Evolutionary conservation across 108 stramenopile species (phyloP), one percentile per base, ranked within the genome.

Genomic region (Nitzschia sp.): DNA sequence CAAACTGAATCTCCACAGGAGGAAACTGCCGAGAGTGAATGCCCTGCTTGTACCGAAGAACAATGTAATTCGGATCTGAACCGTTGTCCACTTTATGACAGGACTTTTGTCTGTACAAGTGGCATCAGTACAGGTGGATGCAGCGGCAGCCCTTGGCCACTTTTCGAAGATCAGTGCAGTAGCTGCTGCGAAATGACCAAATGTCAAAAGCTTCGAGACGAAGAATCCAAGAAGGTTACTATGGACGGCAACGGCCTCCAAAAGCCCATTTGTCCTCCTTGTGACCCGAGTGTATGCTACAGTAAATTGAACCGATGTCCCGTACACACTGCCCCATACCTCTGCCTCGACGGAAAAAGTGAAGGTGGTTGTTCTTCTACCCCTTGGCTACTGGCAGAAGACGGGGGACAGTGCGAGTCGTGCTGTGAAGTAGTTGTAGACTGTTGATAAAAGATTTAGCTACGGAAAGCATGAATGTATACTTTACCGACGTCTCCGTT

Each of bases 111-210:
- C n/a, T 91, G 90, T 53, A 81, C 71, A 11, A 65, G 76, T 21
- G 90, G 90, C 29, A 17, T 72, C 8, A 82, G 62, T 48, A 75
- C 41, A 40, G 83, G 85, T 43, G 90, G 90, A 17, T 91, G 90
- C 59, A 67, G 72, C 37, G 56, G 75, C 41, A 51, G 39, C 6
- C 79, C 79, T 17, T 91, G 90, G 90, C 17, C 38, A 22, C 24
- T 57, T 19, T 61, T 65, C 19, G 53, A 72, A 40, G 46, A 64
- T 14, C 72, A 77, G 19, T 88, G 87, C 53, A 38, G 41, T 48
- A 65, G 59, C 39, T 88, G 87, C 48, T 88, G 84, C 59, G 87
- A 88, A 55, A 70, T 85, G 72, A 79, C 77, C 9, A 19, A 25
- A 34, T 79, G 78, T 46, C 64, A 53, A 24, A 55, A 37, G 5